Evolutionary conservation across 495 filamentous ascomycete species (phyloP).

Genomic region (Aspergillus leporis): DNA sequence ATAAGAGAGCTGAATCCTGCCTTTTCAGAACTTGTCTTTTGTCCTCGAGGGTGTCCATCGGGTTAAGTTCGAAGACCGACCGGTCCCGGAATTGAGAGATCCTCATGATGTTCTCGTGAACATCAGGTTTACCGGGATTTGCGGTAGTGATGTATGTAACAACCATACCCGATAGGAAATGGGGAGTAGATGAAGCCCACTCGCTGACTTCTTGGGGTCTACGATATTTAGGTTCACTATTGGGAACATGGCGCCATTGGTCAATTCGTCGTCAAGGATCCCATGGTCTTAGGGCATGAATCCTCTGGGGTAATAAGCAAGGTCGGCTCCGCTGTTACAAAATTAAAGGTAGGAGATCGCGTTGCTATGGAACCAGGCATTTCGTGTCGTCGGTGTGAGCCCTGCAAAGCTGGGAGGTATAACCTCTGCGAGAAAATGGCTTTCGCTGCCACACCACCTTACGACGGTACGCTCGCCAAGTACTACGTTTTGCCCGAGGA

Average conservation of each 20-base stretch:
- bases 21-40: conserved; percentile 79
- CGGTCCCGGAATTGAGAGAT: conserved; percentile 64
- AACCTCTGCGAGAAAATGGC: conserved; percentile 54
- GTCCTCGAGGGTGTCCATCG: conserved; percentile 72
- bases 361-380: conserved; percentile 58
- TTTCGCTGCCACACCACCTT: conserved; percentile 56
- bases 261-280: conserved; percentile 74
- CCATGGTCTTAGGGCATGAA: conserved; percentile 94
- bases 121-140: conserved; percentile 86
- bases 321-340: conserved; percentile 57
- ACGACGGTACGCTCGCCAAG: conserved; percentile 55
- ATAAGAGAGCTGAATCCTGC: neutral
- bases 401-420: conserved; percentile 54
- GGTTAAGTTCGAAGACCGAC: conserved; percentile 74
- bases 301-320: conserved; percentile 72
- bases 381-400: conserved; percentile 52
- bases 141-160: conserved; percentile 74
- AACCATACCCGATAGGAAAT: neutral
- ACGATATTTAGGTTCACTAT: conserved; percentile 67
- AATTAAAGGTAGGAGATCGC: conserved; percentile 45
- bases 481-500: conserved; percentile 57
- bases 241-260: conserved; percentile 84
- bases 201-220: conserved; percentile 1
- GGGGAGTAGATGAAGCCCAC: neutral
- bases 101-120: conserved; percentile 79